These are phyloP conservation scores for Chenopodium berlandieri DNA, from an alignment of 148 eudicot genomes.

Conservation along the genomic window DNA sequence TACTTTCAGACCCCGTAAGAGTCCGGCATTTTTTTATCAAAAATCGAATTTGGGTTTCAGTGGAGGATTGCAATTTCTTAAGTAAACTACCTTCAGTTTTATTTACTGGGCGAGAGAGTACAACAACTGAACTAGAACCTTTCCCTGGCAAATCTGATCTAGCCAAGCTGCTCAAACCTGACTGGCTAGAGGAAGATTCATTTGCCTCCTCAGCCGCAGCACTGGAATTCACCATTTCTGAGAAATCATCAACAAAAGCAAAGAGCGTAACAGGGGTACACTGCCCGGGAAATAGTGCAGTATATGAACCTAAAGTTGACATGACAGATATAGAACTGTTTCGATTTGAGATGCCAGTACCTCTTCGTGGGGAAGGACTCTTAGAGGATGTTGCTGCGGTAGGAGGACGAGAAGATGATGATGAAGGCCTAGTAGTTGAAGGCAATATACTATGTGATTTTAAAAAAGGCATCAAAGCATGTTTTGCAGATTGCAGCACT, in stretches of 20 bases:
- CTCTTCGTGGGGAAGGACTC: slow-evolving; percentile 74
- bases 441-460: slow-evolving; percentile 48
- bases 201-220: slow-evolving; percentile 46
- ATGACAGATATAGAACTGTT: slow-evolving; percentile 51
- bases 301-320: slow-evolving; percentile 67
- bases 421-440: slow-evolving; percentile 44
- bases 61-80: slow-evolving; percentile 79
- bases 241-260: slow-evolving; percentile 80
- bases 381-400: slow-evolving; percentile 44
- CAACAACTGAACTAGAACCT: slow-evolving; percentile 70
- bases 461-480: slow-evolving; percentile 56
- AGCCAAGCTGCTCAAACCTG: slow-evolving; percentile 43
- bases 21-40: slow-evolving; percentile 83
- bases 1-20: slow-evolving; percentile 57
- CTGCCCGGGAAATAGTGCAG: slow-evolving; percentile 85
- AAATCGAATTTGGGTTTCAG: slow-evolving; percentile 87
- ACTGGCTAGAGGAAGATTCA: slow-evolving; percentile 50
- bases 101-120: slow-evolving; percentile 70
- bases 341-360: slow-evolving; percentile 48
- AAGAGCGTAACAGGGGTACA: slow-evolving; percentile 88
- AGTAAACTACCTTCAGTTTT: slow-evolving; percentile 66
- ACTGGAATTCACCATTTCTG: slow-evolving; percentile 45
- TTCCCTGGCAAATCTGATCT: slow-evolving; percentile 46
- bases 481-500: slow-evolving; percentile 79
- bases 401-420: slow-evolving; percentile 48